A percentile compares a stretch with the other conserved stretches of the same genome.
Evolutionary conservation across 306 rosid species (phyloP).

Genomic region (Quercus agrifolia): DNA sequence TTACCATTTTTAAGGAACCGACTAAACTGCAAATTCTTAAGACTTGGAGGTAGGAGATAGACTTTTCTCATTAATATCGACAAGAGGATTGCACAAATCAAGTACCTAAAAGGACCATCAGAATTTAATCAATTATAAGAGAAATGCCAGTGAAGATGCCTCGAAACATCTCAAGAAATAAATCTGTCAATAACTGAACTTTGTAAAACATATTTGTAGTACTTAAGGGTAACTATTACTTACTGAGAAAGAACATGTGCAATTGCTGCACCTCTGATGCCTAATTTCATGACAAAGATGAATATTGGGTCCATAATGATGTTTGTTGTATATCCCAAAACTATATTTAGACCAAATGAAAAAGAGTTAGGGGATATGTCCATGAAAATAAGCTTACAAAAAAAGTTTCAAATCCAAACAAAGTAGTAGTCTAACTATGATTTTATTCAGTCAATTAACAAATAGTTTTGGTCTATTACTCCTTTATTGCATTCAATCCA

Average conservation of each 20-base stretch:
- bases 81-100: slow-evolving; percentile 64
- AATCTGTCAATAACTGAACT: background rate
- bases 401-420: too few relatives aligned
- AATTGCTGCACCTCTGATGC: slow-evolving; percentile 91
- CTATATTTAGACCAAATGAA: slow-evolving; percentile 32
- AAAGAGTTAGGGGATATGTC: background rate
- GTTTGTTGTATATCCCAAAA: slow-evolving; percentile 63
- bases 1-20: slow-evolving; percentile 84
- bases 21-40: slow-evolving; percentile 71
- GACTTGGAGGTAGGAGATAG: slow-evolving; percentile 67
- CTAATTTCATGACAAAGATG: slow-evolving; percentile 65
- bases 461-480: too few relatives aligned
- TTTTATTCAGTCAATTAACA: too few relatives aligned
- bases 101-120: slow-evolving; percentile 49
- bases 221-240: slow-evolving; percentile 26
- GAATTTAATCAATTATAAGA: too few relatives aligned
- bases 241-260: slow-evolving; percentile 95
- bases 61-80: slow-evolving; percentile 58
- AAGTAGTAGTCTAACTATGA: too few relatives aligned
- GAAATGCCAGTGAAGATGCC: background rate
- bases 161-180: background rate
- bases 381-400: background rate
- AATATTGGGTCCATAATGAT: slow-evolving; percentile 75
- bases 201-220: slow-evolving; percentile 9
- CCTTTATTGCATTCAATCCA: too few relatives aligned